Evolutionary conservation across 768 basidiomycete species (phyloP), one percentile per base, ranked within the genome.

Genomic region (Hemileccinum rubropunctum): DNA sequence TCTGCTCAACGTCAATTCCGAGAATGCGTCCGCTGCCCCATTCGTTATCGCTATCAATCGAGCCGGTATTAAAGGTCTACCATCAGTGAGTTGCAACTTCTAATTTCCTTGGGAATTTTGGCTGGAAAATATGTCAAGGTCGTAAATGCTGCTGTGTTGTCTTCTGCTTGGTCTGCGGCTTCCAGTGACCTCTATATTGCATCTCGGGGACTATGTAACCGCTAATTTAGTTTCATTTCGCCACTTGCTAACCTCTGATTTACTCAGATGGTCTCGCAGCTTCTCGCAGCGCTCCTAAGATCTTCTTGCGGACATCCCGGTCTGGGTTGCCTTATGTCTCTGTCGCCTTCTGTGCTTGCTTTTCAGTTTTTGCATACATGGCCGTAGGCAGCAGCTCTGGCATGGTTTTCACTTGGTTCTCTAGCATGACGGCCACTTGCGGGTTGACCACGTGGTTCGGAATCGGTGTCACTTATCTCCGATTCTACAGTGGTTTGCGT

Each of bases 1-100:
- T 8, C 51, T 65, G 9, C 70, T 78, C 27, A 62, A 69, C 46
- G 47, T 76, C 20, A 61, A 59, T 30, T 58, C 60, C 20, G 57
- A 65, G 34, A 74, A 72, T 50, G 76, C 75, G 27, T 67, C 73
- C 2, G 71, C 69, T 17, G 71, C 75, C 35, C 73, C 81, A 14
- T 81, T 80, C 63, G 79, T 82, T 40, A 78, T 82, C 33, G 80
- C 79, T 1, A 70, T 76, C 42, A 57, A 63, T 26, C 61, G 61
- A 26, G 78, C 79, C 14, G 82, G 80, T 21, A 82, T 83, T 65
- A 77, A 72, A 50, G 77, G 64, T 13, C 65, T 82, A 0, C 77
- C 81, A 7, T 72, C 70, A 21, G 75, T 71, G 41, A 30, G 69
- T 58, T 37, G 39, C 10, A 8, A 23, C 15, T 14, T 28, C 17